Evolutionary conservation across 805 yeast species (phyloP).

Genomic region (Yarrowia divulgata): DNA sequence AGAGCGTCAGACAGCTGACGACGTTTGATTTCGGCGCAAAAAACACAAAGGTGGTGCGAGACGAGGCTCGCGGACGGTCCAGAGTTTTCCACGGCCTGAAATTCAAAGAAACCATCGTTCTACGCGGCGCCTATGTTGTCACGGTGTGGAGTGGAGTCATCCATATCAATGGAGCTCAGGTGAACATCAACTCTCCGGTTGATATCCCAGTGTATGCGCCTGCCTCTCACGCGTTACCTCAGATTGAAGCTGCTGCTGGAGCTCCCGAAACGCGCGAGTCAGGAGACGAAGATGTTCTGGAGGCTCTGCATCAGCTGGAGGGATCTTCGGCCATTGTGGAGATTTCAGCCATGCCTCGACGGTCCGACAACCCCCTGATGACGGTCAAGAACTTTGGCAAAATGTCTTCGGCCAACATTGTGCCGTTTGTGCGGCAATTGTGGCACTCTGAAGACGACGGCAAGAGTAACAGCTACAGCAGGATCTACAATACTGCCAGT

Average conservation of each 20-base stretch:
- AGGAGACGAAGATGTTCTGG: conserved; percentile 3
- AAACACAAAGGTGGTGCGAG: conserved; percentile 27
- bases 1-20: conserved; percentile 8
- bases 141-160: conserved; percentile 33
- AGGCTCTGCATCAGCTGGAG: conserved; percentile 10
- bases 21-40: conserved; percentile 11
- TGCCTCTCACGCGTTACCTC: conserved; percentile 15
- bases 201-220: conserved; percentile 31
- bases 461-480: conserved; percentile 4
- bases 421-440: conserved; percentile 20
- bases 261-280: conserved; percentile 8
- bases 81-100: conserved; percentile 30
- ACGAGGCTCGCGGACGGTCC: neutral
- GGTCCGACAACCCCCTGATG: conserved; percentile 3
- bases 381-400: conserved; percentile 16
- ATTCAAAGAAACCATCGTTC: conserved; percentile 26
- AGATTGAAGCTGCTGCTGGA: conserved; percentile 36
- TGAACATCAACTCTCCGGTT: conserved; percentile 4
- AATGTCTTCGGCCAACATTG: conserved; percentile 18
- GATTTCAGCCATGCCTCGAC: conserved; percentile 17
- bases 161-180: conserved; percentile 33
- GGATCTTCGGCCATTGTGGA: conserved; percentile 27
- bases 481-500: conserved; percentile 20
- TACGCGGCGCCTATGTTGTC: conserved; percentile 25
- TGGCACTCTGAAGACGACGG: conserved; percentile 10